These are phyloP conservation scores for Tylopilus plumbeoviolaceoides DNA, from an alignment of 768 basidiomycete genomes.

Conservation along the genomic window DNA sequence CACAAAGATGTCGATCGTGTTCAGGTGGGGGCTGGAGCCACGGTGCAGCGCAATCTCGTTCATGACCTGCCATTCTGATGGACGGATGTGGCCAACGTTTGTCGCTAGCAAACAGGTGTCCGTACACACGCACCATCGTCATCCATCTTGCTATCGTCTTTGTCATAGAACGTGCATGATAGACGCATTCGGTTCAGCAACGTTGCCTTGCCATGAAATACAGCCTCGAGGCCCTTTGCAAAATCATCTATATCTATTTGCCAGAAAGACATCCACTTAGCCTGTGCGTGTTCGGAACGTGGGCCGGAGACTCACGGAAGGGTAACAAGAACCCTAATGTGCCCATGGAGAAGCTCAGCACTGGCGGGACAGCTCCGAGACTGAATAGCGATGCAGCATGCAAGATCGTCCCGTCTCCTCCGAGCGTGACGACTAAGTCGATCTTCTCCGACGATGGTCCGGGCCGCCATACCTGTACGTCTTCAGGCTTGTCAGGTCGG, in stretches of 20 bases:
- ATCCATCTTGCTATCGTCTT: conserved; percentile 54
- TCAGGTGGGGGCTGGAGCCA: conserved; percentile 86
- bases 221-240: conserved; percentile 71
- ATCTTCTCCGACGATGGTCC: conserved; percentile 58
- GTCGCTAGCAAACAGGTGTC: background rate
- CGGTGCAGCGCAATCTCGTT: conserved; percentile 94
- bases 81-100: background rate
- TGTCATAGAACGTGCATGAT: conserved; percentile 72
- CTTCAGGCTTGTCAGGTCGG: conserved; percentile 59
- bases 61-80: conserved; percentile 90
- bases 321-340: conserved; percentile 91
- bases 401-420: conserved; percentile 93
- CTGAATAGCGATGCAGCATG: conserved; percentile 91
- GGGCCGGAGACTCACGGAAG: conserved; percentile 61
- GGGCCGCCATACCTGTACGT: conserved; percentile 58
- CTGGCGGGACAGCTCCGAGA: conserved; percentile 88
- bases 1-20: conserved; percentile 90
- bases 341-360: conserved; percentile 62
- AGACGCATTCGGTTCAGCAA: conserved; percentile 88
- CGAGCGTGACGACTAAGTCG: conserved; percentile 85
- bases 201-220: conserved; percentile 75
- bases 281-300: background rate
- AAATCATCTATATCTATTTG: conserved; percentile 82
- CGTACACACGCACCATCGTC: conserved; percentile 48
- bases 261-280: background rate